Percentiles rank a stretch among this genome's conserved stretches.
phyloP scores from a whole-genome alignment of 129 eudicot genomes.

The Pulicaria dysenterica region DNA sequence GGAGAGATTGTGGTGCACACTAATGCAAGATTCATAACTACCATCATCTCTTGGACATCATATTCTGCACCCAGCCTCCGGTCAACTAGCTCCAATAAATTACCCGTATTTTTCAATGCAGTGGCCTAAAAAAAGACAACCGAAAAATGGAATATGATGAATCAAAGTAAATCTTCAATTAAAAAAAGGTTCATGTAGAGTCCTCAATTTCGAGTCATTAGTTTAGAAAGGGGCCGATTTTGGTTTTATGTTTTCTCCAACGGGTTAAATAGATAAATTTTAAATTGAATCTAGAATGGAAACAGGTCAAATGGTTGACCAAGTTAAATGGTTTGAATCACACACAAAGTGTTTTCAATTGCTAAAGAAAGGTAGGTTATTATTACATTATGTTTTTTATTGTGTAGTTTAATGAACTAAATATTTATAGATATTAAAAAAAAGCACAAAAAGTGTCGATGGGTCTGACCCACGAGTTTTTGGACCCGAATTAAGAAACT shows the following conservation, averaged over 20 bases:
- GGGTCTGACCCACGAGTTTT: neutral
- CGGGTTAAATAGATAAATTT: neutral
- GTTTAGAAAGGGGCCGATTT: neutral
- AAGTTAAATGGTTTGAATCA: neutral
- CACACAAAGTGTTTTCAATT: neutral
- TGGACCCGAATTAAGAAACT: neutral
- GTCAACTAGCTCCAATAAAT: constrained; percentile 56
- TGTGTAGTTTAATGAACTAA: neutral
- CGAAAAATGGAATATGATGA: neutral
- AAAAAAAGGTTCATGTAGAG: neutral
- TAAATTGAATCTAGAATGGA: neutral
- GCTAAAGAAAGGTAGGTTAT: neutral
- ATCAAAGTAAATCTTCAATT: neutral
- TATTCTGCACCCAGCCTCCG: constrained; percentile 40
- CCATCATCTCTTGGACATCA: constrained; percentile 38
- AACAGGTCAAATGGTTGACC: neutral
- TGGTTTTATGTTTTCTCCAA: neutral
- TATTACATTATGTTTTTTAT: neutral
- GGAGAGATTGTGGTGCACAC: constrained; percentile 44
- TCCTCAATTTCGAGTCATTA: neutral
- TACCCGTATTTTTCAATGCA: constrained; percentile 39
- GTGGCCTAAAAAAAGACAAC: constrained; percentile 38
- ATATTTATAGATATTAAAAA: neutral
- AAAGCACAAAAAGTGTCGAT: neutral
- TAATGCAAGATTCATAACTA: constrained; percentile 47